phyloP scores from a whole-genome alignment of 768 basidiomycete species.

The Tulasnella sp. region DNA sequence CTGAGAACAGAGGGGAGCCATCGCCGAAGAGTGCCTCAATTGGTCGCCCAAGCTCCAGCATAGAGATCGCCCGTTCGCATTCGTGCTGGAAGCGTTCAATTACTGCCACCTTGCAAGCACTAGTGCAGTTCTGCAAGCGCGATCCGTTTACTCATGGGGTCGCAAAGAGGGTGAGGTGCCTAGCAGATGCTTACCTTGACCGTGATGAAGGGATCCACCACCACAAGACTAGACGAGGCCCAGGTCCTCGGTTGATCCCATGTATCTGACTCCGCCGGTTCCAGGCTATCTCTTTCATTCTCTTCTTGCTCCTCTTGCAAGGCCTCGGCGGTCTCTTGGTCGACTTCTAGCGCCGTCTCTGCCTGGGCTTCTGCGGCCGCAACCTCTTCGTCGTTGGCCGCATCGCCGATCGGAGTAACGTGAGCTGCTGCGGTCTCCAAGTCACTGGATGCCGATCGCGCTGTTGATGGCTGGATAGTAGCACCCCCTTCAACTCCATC shows the following conservation, averaged over 20 bases:
- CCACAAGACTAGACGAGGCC: conserved; percentile 19
- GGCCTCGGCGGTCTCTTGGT: background rate
- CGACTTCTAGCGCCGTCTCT: background rate
- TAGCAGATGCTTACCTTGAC: conserved; percentile 30
- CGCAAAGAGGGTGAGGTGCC: background rate
- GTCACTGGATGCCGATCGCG: too few species aligned
- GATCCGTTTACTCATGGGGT: background rate
- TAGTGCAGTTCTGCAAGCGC: background rate
- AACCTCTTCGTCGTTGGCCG: too few species aligned
- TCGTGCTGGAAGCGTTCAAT: conserved; percentile 4
- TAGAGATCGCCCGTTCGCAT: conserved; percentile 2
- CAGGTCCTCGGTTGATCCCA: background rate
- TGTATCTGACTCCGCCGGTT: background rate
- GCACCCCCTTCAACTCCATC: background rate
- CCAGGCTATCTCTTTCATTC: background rate
- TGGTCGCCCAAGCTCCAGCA: conserved; percentile 1
- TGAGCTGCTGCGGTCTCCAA: too few species aligned
- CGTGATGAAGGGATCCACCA: conserved; percentile 36
- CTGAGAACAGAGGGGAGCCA: background rate
- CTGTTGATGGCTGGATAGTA: too few species aligned
- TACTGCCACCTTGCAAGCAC: background rate
- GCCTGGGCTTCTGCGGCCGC: too few species aligned
- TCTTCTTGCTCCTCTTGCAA: background rate
- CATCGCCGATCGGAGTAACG: too few species aligned
- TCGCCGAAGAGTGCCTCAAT: conserved; percentile 5